A percentile compares a stretch with the other conserved stretches of the same genome.
Evolutionary conservation across 2,329 filamentous ascomycete species (phyloP).

Genomic region (Ophiostoma novo-ulmi): DNA sequence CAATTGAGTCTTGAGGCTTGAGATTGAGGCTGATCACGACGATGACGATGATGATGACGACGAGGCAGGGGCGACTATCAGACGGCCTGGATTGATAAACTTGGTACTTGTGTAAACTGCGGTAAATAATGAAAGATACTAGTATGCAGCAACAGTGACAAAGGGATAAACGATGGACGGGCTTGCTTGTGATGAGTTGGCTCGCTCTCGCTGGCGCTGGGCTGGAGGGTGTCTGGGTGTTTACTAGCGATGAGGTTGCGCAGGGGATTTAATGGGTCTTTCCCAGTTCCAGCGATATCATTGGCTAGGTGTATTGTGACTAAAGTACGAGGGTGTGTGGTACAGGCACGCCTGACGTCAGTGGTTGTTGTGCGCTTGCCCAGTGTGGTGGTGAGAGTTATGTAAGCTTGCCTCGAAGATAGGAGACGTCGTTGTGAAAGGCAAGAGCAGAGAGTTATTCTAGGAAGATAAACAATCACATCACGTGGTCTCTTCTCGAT

Average conservation of each 20-base stretch:
- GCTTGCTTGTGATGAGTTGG: too few species aligned
- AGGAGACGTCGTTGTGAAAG: neutral
- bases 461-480: neutral
- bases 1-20: neutral
- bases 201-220: neutral
- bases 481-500: neutral
- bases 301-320: neutral
- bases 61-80: neutral
- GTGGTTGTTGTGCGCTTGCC: neutral
- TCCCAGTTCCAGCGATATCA: neutral
- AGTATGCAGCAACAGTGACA: neutral
- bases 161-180: neutral
- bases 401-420: neutral
- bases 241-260: neutral
- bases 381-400: neutral
- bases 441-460: neutral
- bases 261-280: neutral
- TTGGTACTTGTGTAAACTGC: neutral
- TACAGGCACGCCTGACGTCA: slow-evolving; percentile 6
- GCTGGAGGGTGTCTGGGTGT: neutral
- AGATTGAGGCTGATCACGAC: neutral
- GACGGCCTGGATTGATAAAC: neutral
- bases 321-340: neutral
- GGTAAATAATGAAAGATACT: too few species aligned
- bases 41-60: neutral